A percentile compares a stretch with the other conserved stretches of the same genome.
These are phyloP conservation scores for Prinsepia uniflora DNA, from an alignment of 306 rosid genomes.

Conservation along the genomic window DNA sequence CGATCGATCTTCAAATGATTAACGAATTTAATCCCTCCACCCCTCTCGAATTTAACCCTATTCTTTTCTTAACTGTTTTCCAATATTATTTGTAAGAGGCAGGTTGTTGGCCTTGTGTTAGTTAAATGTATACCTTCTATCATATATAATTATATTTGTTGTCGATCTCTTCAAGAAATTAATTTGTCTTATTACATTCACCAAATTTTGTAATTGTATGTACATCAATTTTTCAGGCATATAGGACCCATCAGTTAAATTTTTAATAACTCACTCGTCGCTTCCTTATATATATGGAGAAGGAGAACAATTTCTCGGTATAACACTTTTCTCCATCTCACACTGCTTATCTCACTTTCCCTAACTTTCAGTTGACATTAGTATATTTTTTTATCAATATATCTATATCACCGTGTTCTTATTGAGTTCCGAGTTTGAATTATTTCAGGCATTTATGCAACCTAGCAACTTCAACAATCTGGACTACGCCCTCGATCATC, in stretches of 20 bases:
- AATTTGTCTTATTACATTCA: background rate
- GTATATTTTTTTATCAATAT: constrained; percentile 29
- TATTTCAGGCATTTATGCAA: constrained; percentile 50
- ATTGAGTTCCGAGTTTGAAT: constrained; percentile 34
- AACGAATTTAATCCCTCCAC: no score
- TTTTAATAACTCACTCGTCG: constrained; percentile 25
- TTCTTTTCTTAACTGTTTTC: no score
- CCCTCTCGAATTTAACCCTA: no score
- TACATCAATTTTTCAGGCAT: constrained; percentile 16
- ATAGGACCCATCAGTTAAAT: no score
- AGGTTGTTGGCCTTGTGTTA: background rate
- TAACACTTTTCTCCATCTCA: background rate
- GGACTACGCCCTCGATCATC: constrained; percentile 40
- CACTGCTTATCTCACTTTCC: background rate
- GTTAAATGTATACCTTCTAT: background rate
- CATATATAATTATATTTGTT: background rate
- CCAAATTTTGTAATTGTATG: constrained; percentile 4
- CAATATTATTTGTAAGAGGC: no score
- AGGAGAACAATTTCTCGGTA: constrained; percentile 80
- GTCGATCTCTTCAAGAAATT: background rate
- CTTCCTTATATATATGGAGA: constrained; percentile 30
- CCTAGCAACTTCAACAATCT: constrained; percentile 41
- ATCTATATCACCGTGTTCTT: constrained; percentile 24
- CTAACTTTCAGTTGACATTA: constrained; percentile 22
- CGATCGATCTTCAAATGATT: no score